Conservation (phyloP, 2,329 filamentous ascomycete genomes). For the Monosporascus sp. region DNA sequence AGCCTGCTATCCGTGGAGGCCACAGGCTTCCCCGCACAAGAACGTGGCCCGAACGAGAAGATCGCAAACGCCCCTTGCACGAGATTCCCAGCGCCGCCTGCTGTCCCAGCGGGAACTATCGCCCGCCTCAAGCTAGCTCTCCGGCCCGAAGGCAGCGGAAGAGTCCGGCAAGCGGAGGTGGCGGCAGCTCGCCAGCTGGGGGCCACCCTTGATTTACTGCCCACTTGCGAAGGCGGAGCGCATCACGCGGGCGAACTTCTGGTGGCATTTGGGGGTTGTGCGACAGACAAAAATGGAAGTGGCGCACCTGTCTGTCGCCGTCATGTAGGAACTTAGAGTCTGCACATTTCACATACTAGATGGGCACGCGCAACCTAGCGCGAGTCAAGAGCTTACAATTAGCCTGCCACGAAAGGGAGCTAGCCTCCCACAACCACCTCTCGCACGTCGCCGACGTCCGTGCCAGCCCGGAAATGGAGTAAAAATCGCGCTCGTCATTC, state of each 20-base stretch:
- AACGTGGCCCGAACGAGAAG: neutral
- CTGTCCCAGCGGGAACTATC: neutral
- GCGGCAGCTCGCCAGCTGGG: neutral
- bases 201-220: neutral
- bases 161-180: slow-evolving; percentile 29
- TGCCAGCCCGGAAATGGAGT: no score
- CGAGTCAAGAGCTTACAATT: no score
- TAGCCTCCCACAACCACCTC: no score
- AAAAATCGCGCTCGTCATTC: no score
- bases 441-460: no score
- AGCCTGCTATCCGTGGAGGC: neutral
- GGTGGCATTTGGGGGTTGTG: neutral
- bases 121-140: slow-evolving; percentile 35
- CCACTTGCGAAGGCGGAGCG: neutral
- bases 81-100: neutral
- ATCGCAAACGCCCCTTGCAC: neutral
- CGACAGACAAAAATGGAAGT: slow-evolving; percentile 1
- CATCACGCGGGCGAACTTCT: neutral
- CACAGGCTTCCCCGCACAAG: neutral
- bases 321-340: no score
- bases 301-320: no score
- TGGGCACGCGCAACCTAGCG: no score
- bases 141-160: slow-evolving; percentile 32
- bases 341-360: no score
- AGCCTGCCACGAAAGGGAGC: no score